phyloP scores from a whole-genome alignment of 371 early-diverging fungal genomes.

The Mortierella sp. region DNA sequence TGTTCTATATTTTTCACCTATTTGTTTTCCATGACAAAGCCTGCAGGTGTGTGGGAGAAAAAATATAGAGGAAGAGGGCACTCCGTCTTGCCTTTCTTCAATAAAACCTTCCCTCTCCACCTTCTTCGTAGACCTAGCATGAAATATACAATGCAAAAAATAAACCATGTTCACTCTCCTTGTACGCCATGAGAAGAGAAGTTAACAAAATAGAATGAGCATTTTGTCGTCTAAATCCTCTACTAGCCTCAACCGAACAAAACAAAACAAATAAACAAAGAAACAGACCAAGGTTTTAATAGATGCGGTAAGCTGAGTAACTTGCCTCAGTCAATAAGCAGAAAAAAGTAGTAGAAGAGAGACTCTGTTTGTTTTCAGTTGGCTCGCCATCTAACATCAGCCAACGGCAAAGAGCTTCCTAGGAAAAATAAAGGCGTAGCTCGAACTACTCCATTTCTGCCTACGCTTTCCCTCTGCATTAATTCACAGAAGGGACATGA shows the following conservation, averaged over 20 bases:
- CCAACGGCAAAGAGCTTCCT: neutral
- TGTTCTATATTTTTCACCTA: neutral
- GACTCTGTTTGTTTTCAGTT: neutral
- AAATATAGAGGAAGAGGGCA: neutral
- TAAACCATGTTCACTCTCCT: neutral
- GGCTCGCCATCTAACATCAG: slow-evolving; percentile 5
- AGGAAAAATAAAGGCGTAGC: neutral
- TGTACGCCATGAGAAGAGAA: neutral
- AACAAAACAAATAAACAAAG: slow-evolving; percentile 7
- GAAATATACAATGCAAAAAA: neutral
- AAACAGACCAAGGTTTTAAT: neutral
- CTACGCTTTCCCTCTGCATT: neutral
- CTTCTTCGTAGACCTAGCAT: neutral
- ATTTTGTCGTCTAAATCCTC: neutral
- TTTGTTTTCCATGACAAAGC: slow-evolving; percentile 12
- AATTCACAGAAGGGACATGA: neutral
- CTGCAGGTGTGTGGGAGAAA: slow-evolving; percentile 14
- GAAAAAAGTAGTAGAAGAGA: neutral
- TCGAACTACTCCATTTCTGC: neutral
- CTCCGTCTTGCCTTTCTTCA: neutral
- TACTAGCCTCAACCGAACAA: neutral
- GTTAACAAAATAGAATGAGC: neutral
- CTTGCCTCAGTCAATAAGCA: neutral
- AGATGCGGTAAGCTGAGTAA: neutral
- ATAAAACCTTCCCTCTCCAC: neutral